A percentile compares a stretch with the other conserved stretches of the same genome.
Conservation (phyloP, 1,284 basidiomycete species). For the Malassezia sympodialis region DNA sequence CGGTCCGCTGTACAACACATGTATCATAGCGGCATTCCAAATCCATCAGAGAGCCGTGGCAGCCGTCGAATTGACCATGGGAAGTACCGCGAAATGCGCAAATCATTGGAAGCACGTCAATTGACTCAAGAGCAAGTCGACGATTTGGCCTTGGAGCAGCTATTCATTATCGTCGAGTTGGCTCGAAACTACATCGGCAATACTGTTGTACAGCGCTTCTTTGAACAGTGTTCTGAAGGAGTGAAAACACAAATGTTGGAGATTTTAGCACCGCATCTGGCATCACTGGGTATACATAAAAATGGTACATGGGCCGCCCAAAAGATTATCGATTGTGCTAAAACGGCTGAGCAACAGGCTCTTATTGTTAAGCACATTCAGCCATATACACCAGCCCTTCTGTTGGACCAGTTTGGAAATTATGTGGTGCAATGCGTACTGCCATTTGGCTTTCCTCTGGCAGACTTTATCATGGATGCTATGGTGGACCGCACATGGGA, state of each 20-base stretch:
- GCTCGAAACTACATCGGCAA: constrained; percentile 99
- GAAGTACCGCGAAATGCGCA: constrained; percentile 86
- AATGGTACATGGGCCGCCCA: constrained; percentile 99
- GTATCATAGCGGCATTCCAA: constrained; percentile 39
- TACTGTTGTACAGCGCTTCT: constrained; percentile 92
- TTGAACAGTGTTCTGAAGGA: constrained; percentile 70
- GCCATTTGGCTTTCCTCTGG: constrained; percentile 74
- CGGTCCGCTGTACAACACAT: constrained; percentile 60
- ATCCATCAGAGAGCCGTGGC: constrained; percentile 28
- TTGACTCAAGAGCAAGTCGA: constrained; percentile 81
- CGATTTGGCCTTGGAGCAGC: constrained; percentile 72
- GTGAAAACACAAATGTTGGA: constrained; percentile 83
- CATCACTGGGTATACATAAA: constrained; percentile 97
- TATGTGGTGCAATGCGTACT: constrained; percentile 94
- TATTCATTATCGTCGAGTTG: constrained; percentile 71
- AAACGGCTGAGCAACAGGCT: constrained; percentile 73
- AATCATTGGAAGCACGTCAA: constrained; percentile 70
- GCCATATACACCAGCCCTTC: constrained; percentile 81
- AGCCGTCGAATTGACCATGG: constrained; percentile 73
- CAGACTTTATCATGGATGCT: constrained; percentile 93
- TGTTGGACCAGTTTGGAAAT: constrained; percentile 93
- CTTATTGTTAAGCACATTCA: constrained; percentile 75
- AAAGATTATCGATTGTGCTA: constrained; percentile 75
- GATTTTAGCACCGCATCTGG: constrained; percentile 81
- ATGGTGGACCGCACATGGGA: constrained; percentile 99